These are phyloP conservation scores for Agaricus blazei DNA, from an alignment of 768 basidiomycete species.

Conservation along the genomic window DNA sequence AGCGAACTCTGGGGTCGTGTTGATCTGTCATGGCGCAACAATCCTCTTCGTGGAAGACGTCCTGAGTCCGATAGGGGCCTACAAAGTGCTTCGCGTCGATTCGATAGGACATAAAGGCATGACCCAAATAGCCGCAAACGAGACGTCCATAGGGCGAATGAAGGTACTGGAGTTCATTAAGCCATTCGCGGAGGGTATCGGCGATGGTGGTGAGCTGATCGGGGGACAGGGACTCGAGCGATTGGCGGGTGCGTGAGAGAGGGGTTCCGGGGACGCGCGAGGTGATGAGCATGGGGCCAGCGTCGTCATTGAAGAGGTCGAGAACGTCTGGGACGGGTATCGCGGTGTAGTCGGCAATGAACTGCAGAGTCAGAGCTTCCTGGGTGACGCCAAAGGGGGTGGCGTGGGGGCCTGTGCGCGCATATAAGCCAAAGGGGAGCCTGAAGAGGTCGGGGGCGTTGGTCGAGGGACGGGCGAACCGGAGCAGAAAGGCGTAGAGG, in stretches of 20 bases:
- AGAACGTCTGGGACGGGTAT: slow-evolving; percentile 9
- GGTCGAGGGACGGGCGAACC: slow-evolving; percentile 1
- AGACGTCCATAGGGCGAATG: slow-evolving; percentile 1
- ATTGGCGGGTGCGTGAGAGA: neutral
- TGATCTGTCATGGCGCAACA: neutral
- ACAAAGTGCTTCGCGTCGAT: slow-evolving; percentile 4
- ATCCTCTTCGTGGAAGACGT: slow-evolving; percentile 6
- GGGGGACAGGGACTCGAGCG: neutral
- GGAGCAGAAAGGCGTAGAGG: neutral
- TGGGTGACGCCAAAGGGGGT: neutral
- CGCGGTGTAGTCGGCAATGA: slow-evolving; percentile 1
- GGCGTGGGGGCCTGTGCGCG: slow-evolving; percentile 1
- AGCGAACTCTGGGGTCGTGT: neutral
- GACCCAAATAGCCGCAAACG: slow-evolving; percentile 5
- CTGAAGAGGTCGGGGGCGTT: neutral
- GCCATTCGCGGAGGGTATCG: slow-evolving; percentile 6
- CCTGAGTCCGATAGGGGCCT: slow-evolving; percentile 7
- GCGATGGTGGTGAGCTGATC: slow-evolving; percentile 2
- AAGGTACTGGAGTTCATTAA: slow-evolving; percentile 6
- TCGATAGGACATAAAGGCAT: slow-evolving; percentile 4
- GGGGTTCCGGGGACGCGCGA: slow-evolving; percentile 3
- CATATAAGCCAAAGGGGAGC: slow-evolving; percentile 9
- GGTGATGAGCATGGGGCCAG: neutral
- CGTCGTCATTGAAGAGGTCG: neutral
- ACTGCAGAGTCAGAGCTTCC: slow-evolving; percentile 5